Conservation (phyloP, 2,329 filamentous ascomycete genomes). For the Colletotrichum tofieldiae region DNA sequence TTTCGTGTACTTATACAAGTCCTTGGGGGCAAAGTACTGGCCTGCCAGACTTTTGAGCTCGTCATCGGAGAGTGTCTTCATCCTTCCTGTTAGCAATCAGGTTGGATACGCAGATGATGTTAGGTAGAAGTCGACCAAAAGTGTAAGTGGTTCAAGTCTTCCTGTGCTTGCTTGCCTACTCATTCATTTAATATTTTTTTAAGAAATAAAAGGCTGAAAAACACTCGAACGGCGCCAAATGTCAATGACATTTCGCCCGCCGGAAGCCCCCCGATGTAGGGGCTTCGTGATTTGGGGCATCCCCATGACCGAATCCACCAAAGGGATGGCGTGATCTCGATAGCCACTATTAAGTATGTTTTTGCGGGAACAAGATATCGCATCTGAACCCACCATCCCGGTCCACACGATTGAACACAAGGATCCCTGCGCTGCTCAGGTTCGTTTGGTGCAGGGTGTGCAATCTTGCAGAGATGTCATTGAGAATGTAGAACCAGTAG, state of each 20-base stretch:
- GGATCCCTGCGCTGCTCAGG: not conserved
- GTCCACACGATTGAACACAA: not conserved
- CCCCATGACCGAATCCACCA: not conserved
- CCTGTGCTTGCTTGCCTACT: not conserved
- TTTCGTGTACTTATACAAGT: slow-evolving; percentile 50
- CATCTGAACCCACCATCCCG: not conserved
- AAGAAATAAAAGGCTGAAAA: not conserved
- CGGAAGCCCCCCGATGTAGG: not conserved
- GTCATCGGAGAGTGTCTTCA: slow-evolving; percentile 47
- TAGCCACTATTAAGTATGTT: not conserved
- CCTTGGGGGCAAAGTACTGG: slow-evolving; percentile 49
- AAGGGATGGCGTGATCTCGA: not conserved
- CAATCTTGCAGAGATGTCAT: not conserved
- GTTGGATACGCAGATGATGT: not conserved
- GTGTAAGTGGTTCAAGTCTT: not conserved
- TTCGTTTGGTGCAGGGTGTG: not conserved
- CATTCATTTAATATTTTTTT: not conserved
- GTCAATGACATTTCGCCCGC: not conserved
- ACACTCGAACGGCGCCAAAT: not conserved
- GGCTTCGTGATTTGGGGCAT: not conserved
- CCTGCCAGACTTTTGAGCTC: slow-evolving; percentile 46
- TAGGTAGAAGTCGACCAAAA: not conserved
- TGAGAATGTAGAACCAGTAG: too few relatives aligned
- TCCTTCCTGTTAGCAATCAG: slow-evolving; percentile 8
- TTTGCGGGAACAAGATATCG: not conserved